These are phyloP conservation scores for Panaeolus cyanescens DNA, from an alignment of 768 basidiomycete genomes.

Conservation along the genomic window DNA sequence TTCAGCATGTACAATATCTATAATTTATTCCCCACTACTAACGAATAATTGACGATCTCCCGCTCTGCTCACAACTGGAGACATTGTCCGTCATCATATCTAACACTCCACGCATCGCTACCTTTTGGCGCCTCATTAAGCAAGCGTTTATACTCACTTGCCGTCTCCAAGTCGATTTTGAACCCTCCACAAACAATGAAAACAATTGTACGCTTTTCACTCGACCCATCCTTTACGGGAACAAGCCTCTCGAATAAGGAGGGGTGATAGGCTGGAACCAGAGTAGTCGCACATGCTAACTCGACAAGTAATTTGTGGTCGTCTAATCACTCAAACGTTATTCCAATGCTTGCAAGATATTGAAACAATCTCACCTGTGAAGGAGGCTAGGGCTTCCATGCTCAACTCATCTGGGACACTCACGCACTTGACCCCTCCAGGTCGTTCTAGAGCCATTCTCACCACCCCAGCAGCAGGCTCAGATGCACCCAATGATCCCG, in stretches of 20 bases:
- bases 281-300: slow-evolving; percentile 71
- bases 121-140: slow-evolving; percentile 5
- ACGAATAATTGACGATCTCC: slow-evolving; percentile 1
- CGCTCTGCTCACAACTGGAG: slow-evolving; percentile 26
- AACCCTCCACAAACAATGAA: slow-evolving; percentile 76
- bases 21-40: not conserved
- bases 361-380: slow-evolving; percentile 51
- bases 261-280: slow-evolving; percentile 64
- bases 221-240: not conserved
- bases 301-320: slow-evolving; percentile 42
- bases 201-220: slow-evolving; percentile 41
- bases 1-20: not conserved
- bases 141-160: slow-evolving; percentile 42
- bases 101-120: slow-evolving; percentile 39
- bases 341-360: not conserved
- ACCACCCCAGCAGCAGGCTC: slow-evolving; percentile 62
- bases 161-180: slow-evolving; percentile 60
- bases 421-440: slow-evolving; percentile 57
- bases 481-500: slow-evolving; percentile 72
- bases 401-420: slow-evolving; percentile 69
- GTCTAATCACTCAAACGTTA: not conserved
- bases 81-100: slow-evolving; percentile 40
- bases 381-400: slow-evolving; percentile 58
- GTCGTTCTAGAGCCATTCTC: slow-evolving; percentile 62
- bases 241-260: slow-evolving; percentile 45